phyloP scores from a whole-genome alignment of 768 basidiomycete genomes.

The Tylopilus subfusipes region DNA sequence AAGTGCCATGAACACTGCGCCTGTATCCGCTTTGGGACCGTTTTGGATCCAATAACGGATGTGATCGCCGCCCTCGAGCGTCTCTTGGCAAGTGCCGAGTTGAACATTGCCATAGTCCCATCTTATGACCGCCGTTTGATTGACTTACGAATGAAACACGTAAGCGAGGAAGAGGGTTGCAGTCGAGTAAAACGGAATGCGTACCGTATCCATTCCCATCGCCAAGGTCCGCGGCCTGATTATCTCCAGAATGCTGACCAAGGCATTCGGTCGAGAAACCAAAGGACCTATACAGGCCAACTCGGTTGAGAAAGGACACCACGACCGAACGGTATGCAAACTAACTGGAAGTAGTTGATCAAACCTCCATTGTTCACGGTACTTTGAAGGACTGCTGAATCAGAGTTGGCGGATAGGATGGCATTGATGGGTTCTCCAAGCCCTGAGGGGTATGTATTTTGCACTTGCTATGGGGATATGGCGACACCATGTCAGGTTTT shows the following conservation, averaged over 20 bases:
- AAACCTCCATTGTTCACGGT: slow-evolving; percentile 63
- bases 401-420: slow-evolving; percentile 76
- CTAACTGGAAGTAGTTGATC: slow-evolving; percentile 78
- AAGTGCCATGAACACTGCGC: slow-evolving; percentile 70
- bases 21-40: slow-evolving; percentile 58
- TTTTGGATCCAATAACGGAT: slow-evolving; percentile 87
- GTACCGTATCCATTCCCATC: slow-evolving; percentile 73
- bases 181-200: slow-evolving; percentile 27
- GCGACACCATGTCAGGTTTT: not conserved
- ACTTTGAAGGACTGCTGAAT: slow-evolving; percentile 61
- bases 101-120: slow-evolving; percentile 80
- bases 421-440: slow-evolving; percentile 86
- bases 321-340: slow-evolving; percentile 8
- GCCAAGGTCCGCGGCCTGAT: slow-evolving; percentile 75
- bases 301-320: not conserved
- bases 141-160: slow-evolving; percentile 41
- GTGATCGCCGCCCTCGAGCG: slow-evolving; percentile 82
- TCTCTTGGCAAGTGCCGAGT: slow-evolving; percentile 84
- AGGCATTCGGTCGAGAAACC: slow-evolving; percentile 77
- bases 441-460: slow-evolving; percentile 59
- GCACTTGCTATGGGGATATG: slow-evolving; percentile 42
- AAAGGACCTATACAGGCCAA: slow-evolving; percentile 45
- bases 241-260: slow-evolving; percentile 69
- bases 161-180: not conserved
- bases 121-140: slow-evolving; percentile 80